Percentiles rank a stretch among this genome's conserved stretches.
Evolutionary conservation across 768 basidiomycete genomes (phyloP).

Genomic region (Lactarius sp.): DNA sequence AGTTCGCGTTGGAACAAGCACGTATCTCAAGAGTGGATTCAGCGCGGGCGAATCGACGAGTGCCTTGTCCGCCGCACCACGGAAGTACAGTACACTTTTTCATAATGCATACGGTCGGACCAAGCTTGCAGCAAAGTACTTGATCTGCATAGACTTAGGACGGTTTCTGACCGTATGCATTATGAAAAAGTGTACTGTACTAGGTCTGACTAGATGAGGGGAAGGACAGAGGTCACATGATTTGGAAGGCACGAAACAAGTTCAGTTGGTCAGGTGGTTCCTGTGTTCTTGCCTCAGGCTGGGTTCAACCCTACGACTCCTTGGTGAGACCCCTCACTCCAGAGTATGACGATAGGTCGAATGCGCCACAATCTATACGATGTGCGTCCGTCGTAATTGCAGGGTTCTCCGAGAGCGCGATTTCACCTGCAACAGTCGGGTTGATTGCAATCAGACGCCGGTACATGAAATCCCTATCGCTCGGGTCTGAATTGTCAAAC

Average conservation of each 20-base stretch:
- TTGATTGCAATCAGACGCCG: conserved; percentile 96
- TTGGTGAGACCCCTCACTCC: no score
- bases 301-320: no score
- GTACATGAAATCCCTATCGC: conserved; percentile 98
- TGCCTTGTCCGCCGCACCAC: conserved; percentile 78
- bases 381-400: conserved; percentile 87
- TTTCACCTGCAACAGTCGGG: conserved; percentile 75
- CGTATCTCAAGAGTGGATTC: conserved; percentile 72
- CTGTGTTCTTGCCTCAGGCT: no score
- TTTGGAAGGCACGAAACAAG: no score
- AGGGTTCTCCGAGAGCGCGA: conserved; percentile 89
- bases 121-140: no score
- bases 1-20: conserved; percentile 57
- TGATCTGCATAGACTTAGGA: no score
- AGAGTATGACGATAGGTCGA: conserved; percentile 68
- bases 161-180: no score
- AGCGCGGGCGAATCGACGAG: conserved; percentile 85
- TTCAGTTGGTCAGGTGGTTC: no score
- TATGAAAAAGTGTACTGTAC: no score
- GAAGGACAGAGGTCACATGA: not conserved
- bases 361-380: conserved; percentile 69
- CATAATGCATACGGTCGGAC: no score
- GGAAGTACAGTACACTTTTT: no score
- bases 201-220: conserved; percentile 49
- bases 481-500: conserved; percentile 97